Evolutionary conservation across 2,329 filamentous ascomycete genomes (phyloP).

Genomic region (Fusarium marasasianum): DNA sequence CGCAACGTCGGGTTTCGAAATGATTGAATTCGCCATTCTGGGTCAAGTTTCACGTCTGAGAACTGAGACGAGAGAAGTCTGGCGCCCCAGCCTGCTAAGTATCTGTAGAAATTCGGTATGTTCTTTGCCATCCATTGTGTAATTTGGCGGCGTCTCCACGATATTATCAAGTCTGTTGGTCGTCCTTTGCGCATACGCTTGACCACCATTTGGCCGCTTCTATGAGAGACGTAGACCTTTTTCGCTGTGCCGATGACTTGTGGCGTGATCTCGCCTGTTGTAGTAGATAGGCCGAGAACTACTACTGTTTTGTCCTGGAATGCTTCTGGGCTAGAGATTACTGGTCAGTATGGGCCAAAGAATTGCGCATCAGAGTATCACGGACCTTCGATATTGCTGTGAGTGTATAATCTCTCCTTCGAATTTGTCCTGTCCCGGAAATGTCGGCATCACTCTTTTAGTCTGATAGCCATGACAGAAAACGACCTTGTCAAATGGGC

Average conservation of each 20-base stretch:
- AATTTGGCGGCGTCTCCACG: slow-evolving; percentile 19
- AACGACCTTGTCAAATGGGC: slow-evolving; percentile 14
- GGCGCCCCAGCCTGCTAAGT: not conserved
- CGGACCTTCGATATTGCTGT: slow-evolving; percentile 20
- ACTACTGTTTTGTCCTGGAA: slow-evolving; percentile 12
- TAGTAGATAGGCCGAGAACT: slow-evolving; percentile 1
- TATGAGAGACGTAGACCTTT: slow-evolving; percentile 21
- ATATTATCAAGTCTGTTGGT: not conserved
- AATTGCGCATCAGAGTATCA: fast-evolving
- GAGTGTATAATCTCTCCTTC: slow-evolving; percentile 14
- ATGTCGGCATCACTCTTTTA: slow-evolving; percentile 1
- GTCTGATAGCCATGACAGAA: slow-evolving; percentile 29
- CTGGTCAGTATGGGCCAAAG: fast-evolving
- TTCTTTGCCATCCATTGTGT: slow-evolving; percentile 15
- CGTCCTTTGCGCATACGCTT: slow-evolving; percentile 12
- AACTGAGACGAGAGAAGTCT: not conserved
- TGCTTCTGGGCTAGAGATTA: not conserved
- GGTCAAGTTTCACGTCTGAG: not conserved
- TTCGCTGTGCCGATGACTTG: not conserved
- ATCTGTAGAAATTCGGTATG: not conserved
- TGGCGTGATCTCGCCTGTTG: slow-evolving; percentile 13
- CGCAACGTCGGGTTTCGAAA: slow-evolving; percentile 1
- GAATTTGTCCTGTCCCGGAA: not conserved
- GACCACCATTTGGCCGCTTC: slow-evolving; percentile 13
- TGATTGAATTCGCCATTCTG: slow-evolving; percentile 11